Base-by-base conservation (phyloP, 208 protist species). In the Trypanosoma congolense region DNA sequence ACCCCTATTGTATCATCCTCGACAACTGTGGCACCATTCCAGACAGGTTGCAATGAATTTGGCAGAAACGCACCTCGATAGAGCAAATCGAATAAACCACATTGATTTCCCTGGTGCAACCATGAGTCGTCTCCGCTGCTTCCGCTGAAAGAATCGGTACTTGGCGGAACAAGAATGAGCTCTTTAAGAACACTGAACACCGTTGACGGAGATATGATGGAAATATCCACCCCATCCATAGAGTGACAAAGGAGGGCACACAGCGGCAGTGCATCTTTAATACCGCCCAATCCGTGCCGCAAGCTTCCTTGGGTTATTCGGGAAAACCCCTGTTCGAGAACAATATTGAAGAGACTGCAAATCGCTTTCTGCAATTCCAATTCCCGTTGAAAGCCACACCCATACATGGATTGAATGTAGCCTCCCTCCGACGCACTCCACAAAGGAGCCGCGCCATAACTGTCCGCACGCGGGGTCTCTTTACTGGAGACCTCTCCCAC, bases 211-310 rank as follows among this genome's bases (percentile, higher is more conserved):
- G 55, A 64, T 30, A 96, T 70, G n/a, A 90, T 75, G 18, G 81
- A 82, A 73, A 93, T 80, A 70, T 96, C 89, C 0, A 85, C 75
- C 54, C 70, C 70, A 48, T 92, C 78, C 85, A 84, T 92, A 33
- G 88, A 85, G 60, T 95, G 70, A 51, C 84, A 92, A 43, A 95
- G 65, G 12, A 86, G 62, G 22, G 88, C 83, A 46, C 83, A 90
- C 66, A 92, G 41, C 30, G 44, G 56, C 44, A 69, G 40, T 49
- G 55, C 69, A 59, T 61, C 65, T 33, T 84, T 65, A 40, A 49
- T 36, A 26, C 63, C 29, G n/a, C 64, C 44, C 45, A 65, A 50
- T 29, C 48, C 36, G 36, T 22, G 42, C 26, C 8, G 16, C 24
- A 4, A 16, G 25, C 45, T 33, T 16, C 3, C 19, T 24, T 62